These are phyloP conservation scores for Dentipellis sp. DNA, from an alignment of 768 basidiomycete genomes.

Conservation along the genomic window DNA sequence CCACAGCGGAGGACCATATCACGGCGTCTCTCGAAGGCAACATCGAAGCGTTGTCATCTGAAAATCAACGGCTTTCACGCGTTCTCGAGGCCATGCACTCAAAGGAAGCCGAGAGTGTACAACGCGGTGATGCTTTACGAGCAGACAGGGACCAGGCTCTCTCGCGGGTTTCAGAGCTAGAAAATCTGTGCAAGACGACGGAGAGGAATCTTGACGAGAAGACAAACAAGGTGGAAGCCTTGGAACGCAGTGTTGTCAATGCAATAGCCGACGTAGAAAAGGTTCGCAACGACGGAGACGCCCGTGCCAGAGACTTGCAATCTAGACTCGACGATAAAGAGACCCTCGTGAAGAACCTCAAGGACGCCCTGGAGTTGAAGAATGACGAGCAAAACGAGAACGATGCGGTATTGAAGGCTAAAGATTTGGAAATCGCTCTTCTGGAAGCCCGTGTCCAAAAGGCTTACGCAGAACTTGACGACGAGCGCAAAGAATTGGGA, in stretches of 20 bases:
- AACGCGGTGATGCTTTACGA: constrained; percentile 21
- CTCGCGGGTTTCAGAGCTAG: constrained; percentile 31
- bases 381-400: constrained; percentile 41
- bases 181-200: constrained; percentile 29
- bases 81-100: constrained; percentile 8
- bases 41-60: constrained; percentile 26
- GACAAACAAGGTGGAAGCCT: constrained; percentile 32
- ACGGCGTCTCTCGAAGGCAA: too few relatives aligned
- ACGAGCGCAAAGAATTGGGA: constrained; percentile 60
- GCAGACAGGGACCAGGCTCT: constrained; percentile 36
- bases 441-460: constrained; percentile 41
- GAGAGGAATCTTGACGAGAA: constrained; percentile 38
- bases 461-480: constrained; percentile 35
- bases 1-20: too few relatives aligned
- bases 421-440: constrained; percentile 50
- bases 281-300: constrained; percentile 35
- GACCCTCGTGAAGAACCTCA: constrained; percentile 36
- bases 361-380: constrained; percentile 42
- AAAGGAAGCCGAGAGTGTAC: constrained; percentile 10
- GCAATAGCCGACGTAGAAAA: constrained; percentile 34
- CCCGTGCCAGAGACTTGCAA: constrained; percentile 32
- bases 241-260: constrained; percentile 36
- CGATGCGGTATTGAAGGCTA: constrained; percentile 40
- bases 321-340: constrained; percentile 36
- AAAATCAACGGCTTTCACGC: constrained; percentile 46